Conservation (phyloP, 495 filamentous ascomycete species). For the Achaetomiella virescens region DNA sequence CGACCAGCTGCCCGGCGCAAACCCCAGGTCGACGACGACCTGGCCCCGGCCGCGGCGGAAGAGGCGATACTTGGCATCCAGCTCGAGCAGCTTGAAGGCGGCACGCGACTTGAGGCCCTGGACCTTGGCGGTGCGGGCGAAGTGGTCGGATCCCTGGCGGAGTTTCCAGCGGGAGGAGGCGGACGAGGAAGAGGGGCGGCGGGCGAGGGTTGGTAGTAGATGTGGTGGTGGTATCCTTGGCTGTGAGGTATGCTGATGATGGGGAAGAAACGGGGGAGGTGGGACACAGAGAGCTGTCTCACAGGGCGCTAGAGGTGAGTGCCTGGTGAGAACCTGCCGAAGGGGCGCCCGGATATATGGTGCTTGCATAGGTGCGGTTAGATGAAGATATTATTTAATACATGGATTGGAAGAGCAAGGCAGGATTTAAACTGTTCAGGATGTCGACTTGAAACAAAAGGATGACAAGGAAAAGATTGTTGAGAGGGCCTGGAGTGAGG, state of each 20-base stretch:
- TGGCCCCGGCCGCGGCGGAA: slow-evolving; percentile 60
- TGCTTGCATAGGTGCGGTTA: slow-evolving; percentile 4
- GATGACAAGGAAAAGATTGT: not conserved
- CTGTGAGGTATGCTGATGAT: not conserved
- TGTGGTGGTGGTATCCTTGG: not conserved
- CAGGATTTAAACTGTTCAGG: not conserved
- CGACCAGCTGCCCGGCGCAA: slow-evolving; percentile 91
- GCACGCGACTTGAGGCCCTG: slow-evolving; percentile 80
- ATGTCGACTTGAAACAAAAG: not conserved
- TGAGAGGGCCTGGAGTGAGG: not conserved
- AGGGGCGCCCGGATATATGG: slow-evolving; percentile 9
- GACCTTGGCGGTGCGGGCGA: slow-evolving; percentile 63
- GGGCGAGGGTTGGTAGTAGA: slow-evolving; percentile 20
- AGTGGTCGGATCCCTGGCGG: slow-evolving; percentile 66
- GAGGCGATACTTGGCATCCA: slow-evolving; percentile 72
- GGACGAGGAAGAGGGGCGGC: slow-evolving; percentile 43
- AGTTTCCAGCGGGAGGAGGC: slow-evolving; percentile 77
- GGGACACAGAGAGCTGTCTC: not conserved
- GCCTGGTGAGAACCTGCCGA: not conserved
- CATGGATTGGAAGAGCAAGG: not conserved
- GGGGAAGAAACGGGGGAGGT: not conserved
- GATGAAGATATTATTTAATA: not conserved
- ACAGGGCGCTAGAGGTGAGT: not conserved
- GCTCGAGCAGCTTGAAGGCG: slow-evolving; percentile 86
- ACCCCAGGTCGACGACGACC: slow-evolving; percentile 88